Evolutionary conservation across 495 filamentous ascomycete species (phyloP), one percentile per base, ranked within the genome.

Genomic region (Jackrogersella multiformis): DNA sequence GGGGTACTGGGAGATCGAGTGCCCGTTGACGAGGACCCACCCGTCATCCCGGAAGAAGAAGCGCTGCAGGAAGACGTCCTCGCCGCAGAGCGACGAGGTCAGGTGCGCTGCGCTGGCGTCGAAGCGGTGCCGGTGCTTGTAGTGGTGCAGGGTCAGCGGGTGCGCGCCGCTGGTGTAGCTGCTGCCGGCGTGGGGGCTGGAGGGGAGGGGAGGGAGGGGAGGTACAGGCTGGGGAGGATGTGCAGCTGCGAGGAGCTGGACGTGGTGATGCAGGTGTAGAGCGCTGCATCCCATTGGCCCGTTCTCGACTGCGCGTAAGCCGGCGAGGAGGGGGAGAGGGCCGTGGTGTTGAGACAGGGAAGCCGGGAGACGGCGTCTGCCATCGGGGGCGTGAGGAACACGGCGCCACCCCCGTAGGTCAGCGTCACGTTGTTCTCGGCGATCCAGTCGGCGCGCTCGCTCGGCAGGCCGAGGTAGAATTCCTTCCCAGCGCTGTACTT

Each of bases 361-460:
- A 78, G 45, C 20, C 67, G 56, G 0, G 63, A 53, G 1, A 88
- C 63, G 45, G 78, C 65, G 9, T 77, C 68, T 0, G 82, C 52
- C 3, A 86, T 73, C 20, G 85, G 81, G n/a, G 77, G 70, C 4
- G 85, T 87, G 30, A 88, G 68, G 74, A 89, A 82, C 55, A 89
- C 78, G 57, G 84, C 86, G 16, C 84, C 87, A 69, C 87, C 87
- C 59, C 87, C 87, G 58, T 86, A 87, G 18, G 81, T 86, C 64
- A 79, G 73, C 6, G 75, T 79, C 12, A 84, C 78, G 62, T 87
- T 81, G 24, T 74, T 72, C 20, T 72, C 65, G 16, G 57, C 51
- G 1, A 51, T 64, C 74, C 74, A 76, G 53, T 76, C 72, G 23
- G 84, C 67, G 36, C 79, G 81, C 68, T 87, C 85, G n/a, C 85